phyloP scores from a whole-genome alignment of 139 green algal genomes.

The Picochlorum sp. region DNA sequence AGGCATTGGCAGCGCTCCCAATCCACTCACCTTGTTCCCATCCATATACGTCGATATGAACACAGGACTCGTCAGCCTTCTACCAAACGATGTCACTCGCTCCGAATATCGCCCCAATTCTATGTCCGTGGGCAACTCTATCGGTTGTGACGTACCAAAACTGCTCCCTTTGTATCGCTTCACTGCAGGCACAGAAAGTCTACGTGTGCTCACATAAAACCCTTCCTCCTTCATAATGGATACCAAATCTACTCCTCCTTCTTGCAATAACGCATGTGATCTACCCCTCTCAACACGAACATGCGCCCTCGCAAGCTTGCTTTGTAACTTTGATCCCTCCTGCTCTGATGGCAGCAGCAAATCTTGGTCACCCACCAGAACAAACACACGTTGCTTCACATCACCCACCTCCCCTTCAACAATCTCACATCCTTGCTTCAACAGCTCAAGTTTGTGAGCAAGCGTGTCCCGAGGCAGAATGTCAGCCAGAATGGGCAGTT shows the following conservation, averaged over 20 bases:
- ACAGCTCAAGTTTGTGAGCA: slow-evolving; percentile 63
- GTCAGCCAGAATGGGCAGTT: slow-evolving; percentile 55
- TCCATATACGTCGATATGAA: slow-evolving; percentile 63
- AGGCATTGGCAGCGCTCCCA: slow-evolving; percentile 31
- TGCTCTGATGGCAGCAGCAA: slow-evolving; percentile 51
- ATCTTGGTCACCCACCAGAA: slow-evolving; percentile 49
- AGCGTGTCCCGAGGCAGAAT: slow-evolving; percentile 67
- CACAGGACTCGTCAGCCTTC: slow-evolving; percentile 59
- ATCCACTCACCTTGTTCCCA: slow-evolving; percentile 35
- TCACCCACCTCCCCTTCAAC: slow-evolving; percentile 21
- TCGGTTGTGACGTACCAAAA: slow-evolving; percentile 52
- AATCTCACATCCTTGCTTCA: slow-evolving; percentile 25
- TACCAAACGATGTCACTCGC: slow-evolving; percentile 23
- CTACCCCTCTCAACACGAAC: slow-evolving; percentile 28
- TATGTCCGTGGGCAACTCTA: slow-evolving; percentile 66
- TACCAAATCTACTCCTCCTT: slow-evolving; percentile 62
- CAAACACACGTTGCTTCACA: slow-evolving; percentile 57
- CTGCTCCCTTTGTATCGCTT: slow-evolving; percentile 16
- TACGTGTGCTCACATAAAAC: slow-evolving; percentile 52
- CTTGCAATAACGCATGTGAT: slow-evolving; percentile 74
- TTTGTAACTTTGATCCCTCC: slow-evolving; percentile 47
- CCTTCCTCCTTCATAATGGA: slow-evolving; percentile 63
- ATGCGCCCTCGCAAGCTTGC: slow-evolving; percentile 36
- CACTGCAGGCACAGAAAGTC: slow-evolving; percentile 33
- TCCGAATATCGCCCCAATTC: slow-evolving; percentile 36